Evolutionary conservation across 805 yeast species (phyloP), one percentile per base, ranked within the genome.

Genomic region (Blastobotrys parvus): DNA sequence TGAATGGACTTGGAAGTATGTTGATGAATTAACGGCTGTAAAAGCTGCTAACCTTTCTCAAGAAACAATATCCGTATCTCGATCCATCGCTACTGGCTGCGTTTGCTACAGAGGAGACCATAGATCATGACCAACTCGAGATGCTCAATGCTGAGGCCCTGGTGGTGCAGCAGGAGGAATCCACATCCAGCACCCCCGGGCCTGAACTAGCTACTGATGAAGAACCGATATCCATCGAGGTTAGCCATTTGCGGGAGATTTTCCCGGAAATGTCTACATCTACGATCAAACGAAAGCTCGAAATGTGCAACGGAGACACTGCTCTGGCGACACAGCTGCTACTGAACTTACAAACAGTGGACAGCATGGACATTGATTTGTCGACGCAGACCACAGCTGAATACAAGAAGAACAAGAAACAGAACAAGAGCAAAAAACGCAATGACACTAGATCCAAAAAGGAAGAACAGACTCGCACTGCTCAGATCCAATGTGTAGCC

Each of bases 231-330:
- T n/a, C n/a, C n/a, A n/a, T n/a, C n/a, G 31, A 40, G 11, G 13
- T 46, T 13, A 25, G 18, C 18, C 47, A 47, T 38, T 45, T 51
- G 20, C 25, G 25, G 21, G 45, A 50, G 43, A 49, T 49, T 18
- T 51, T 51, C 41, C 55, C 55, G 8, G 38, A 41, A 10, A 32
- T 48, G 17, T 41, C 53, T 6, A 13, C 19, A 13, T 39, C 45
- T 3, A n/a, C 27, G 1, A 20, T 51, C 8, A 31, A 39, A 16
- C 45, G 29, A 13, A 47, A 48, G 23, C 45, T 47, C 18, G 38
- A 37, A 19, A 20, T 30, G 7, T 36, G 42, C 37, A 23, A 44
- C n/a, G 50, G 52, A 6, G 50, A 51, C 17, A 22, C 50, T n/a
- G 47, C 17, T 25, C 35, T 20, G n/a, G 46, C 48, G 3, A 45